Evolutionary conservation across 768 basidiomycete genomes (phyloP), one percentile per base, ranked within the genome.

Genomic region (Chlorophyllum brunneum): DNA sequence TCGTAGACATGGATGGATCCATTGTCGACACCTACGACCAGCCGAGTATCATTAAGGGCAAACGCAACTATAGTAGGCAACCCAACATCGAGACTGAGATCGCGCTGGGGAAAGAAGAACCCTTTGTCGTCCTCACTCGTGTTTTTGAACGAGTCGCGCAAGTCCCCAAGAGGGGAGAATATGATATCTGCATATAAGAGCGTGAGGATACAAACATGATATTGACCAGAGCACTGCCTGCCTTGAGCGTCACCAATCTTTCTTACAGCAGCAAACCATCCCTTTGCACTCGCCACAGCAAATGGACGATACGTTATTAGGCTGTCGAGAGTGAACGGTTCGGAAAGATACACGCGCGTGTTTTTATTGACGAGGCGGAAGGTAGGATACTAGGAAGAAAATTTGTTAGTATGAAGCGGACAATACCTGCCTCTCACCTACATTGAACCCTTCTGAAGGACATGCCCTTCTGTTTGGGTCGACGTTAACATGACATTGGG

Each of bases 231-330:
- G 48, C 16, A 24, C 18, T 6, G 29, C 56, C 73, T 38, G 80
- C 80, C 63, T 54, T 64, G 67, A 52, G 70, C 71, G 53, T 66
- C 58, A 46, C 67, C 58, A 47, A 66, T 60, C 43, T 67, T 60
- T 38, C 59, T 73, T 8, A 80, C 76, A 27, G 86, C 85, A 40
- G 79, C 84, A 65, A 90, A 91, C 81, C 83, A 90, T 24, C 81
- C 84, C 56, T 71, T 77, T 10, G 71, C 66, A 61, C 83, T 86
- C 2, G 82, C 74, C 2, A 78, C 71, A 3, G 81, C 76, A 57
- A 92, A 79, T 15, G 86, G 70, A 48, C 67, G 74, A 34, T 77
- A 80, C 6, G 59, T 53, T 40, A 60, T 66, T 22, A 76, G 73
- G 5, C 75, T 67, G 2, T 76, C 60, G 18, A 77, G 67, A 56